Percentiles rank a stretch among this genome's conserved stretches.
These are phyloP conservation scores for Flaveria trinervia DNA, from an alignment of 129 eudicot species.

Conservation along the genomic window DNA sequence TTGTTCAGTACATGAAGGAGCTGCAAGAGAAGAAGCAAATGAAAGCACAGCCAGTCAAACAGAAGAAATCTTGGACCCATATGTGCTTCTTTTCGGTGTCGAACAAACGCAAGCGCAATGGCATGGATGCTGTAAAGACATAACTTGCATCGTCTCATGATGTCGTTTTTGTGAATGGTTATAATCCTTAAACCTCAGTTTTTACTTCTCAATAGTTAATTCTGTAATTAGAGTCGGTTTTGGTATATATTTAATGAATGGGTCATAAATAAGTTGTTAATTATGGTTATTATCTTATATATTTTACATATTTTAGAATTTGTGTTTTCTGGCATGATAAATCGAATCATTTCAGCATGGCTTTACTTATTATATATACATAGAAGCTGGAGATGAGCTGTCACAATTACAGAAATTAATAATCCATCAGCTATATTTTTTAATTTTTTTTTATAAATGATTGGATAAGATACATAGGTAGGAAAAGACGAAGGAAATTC, in stretches of 20 bases:
- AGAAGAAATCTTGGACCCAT: conserved; percentile 78
- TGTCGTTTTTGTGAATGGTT: conserved; percentile 6
- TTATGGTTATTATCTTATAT: background rate
- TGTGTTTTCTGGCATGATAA: conserved; percentile 5
- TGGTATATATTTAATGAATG: conserved; percentile 17
- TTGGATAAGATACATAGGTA: background rate
- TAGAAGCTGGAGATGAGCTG: conserved; percentile 14
- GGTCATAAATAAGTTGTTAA: conserved; percentile 7
- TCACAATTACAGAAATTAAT: background rate
- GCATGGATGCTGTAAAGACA: conserved; percentile 50
- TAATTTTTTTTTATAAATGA: background rate
- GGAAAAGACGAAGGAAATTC: background rate
- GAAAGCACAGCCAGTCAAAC: conserved; percentile 65
- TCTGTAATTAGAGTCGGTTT: background rate
- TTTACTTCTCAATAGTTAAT: conserved; percentile 17
- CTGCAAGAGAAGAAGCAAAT: conserved; percentile 58
- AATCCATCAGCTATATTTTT: background rate
- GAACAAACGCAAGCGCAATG: conserved; percentile 74
- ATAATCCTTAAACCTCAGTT: conserved; percentile 1
- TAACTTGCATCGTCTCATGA: conserved; percentile 22
- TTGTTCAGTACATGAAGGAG: conserved; percentile 73
- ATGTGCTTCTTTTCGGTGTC: conserved; percentile 57
- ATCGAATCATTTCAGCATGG: conserved; percentile 5
- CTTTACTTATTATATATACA: conserved; percentile 20
- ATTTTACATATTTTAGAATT: background rate